Base-by-base conservation (phyloP, 2,329 filamentous ascomycete genomes). In the Colletotrichum plurivorum region DNA sequence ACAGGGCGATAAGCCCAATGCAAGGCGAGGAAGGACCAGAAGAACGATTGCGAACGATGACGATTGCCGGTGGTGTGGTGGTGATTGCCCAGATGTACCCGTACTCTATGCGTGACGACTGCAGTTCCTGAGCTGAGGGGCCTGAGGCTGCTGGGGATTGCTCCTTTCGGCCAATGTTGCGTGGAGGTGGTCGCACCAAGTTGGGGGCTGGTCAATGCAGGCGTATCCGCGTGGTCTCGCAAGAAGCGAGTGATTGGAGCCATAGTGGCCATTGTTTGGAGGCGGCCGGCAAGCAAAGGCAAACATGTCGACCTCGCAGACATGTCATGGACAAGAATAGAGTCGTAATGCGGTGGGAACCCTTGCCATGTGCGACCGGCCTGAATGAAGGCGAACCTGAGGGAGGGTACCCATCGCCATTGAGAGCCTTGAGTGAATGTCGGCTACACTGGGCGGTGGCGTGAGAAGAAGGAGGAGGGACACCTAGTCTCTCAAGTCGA, bases 341-440 rank as follows among this genome's bases (percentile, higher is more conserved):
- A 41, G 67, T 66, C 22, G 62, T 12, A 61, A 15, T 41, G 36
- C 12, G 31, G 45, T 56, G 62, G 62, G 36, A 56, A 46, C 25
- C 62, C 62, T 61, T 66, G 55, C 39, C 43, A 22, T 46, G 62
- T 61, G 62, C 62, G 53, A 67, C 49, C 46, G 43, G 43, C 59
- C 39, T 62, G 51, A 61, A 55, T 55, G 43, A 45, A 55, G 41
- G 48, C 22, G 39, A 36, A 12, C 36, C 25, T 7, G 12, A 45
- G 20, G 39, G 39, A 22, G 53, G 57, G 48, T 27, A n/a, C n/a
- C 18, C 41, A 36, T 36, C 31, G 31, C 45, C 43, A 52, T 55
- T 20, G 25, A 41, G 13, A 20, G 31, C 31, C 8, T 36, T 10
- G 31, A 46, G 18, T 31, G 41, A 58, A 27, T 48, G 43, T n/a